Base-by-base conservation (phyloP, 805 yeast species). In the Zygosaccharomyces bisporus region DNA sequence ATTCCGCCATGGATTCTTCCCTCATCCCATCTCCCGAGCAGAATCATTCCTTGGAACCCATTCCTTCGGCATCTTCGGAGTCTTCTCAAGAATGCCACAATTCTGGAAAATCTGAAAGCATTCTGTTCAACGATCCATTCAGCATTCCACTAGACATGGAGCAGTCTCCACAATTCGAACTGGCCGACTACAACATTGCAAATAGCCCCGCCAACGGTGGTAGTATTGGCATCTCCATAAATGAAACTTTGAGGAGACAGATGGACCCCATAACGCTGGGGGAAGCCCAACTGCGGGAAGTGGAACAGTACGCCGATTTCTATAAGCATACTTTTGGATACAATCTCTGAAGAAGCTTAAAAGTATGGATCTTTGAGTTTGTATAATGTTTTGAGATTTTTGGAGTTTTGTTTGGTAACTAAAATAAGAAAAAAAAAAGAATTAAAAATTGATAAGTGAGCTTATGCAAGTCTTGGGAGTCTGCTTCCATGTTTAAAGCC, bases 261-360 rank as follows among this genome's bases (percentile, higher is more conserved):
- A 43, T 54, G 50, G 55, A 54, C 17, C 54, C 52, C 1, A 27
- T 43, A 3, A 45, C 42, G 16, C 36, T 61, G 30, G 52, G 56
- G 34, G 58, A 58, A 29, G 50, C 47, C 9, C 62, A 59, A 19
- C 35, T 54, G 20, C 52, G 58, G 35, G 66, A 62, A 34, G 56
- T 58, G 7, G 55, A 59, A 43, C 61, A 61, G 35, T 63, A 58
- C 46, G 20, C 61, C 43, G 55, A 61, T 33, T 61, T 63, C 39
- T 63, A 61, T 52, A 61, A 60, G 19, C 46, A 39, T 31, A 36
- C 42, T 10, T 43, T 39, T 37, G 49, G 46, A 4, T 34, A 39
- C 27, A 39, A 43, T 13, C 33, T 45, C 24, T 37, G 35, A 47
- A 16, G n/a, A 17, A 12, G 27, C 19, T 27, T 7, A 9, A 25